A percentile compares a stretch with the other conserved stretches of the same genome.
Evolutionary conservation across 2,329 filamentous ascomycete genomes (phyloP).

Genomic region (Colletotrichum noveboracense): DNA sequence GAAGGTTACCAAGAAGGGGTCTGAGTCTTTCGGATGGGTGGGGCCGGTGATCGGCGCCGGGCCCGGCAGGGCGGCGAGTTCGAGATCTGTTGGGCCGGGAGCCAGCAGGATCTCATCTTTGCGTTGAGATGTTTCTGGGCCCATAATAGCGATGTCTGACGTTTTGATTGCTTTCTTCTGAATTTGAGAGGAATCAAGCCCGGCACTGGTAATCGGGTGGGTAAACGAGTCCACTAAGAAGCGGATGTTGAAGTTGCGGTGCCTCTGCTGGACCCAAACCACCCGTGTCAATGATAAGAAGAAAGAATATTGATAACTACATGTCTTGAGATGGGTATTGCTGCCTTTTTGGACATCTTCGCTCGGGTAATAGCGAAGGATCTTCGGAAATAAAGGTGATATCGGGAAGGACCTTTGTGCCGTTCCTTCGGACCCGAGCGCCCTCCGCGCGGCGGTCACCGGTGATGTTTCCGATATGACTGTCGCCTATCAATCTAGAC

Average conservation of each 20-base stretch:
- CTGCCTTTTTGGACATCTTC: background rate
- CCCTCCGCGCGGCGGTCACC: background rate
- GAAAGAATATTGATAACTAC: background rate
- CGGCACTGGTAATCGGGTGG: background rate
- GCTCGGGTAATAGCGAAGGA: background rate
- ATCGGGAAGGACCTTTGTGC: background rate
- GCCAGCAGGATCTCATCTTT: background rate
- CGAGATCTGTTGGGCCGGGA: background rate
- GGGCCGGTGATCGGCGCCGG: background rate
- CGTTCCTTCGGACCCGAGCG: background rate
- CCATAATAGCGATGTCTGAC: background rate
- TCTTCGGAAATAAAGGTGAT: background rate
- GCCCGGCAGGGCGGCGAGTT: background rate
- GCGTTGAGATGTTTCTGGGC: fast-evolving
- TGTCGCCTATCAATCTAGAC: background rate
- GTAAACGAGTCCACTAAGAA: background rate
- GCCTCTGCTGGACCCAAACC: background rate
- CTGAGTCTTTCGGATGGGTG: background rate
- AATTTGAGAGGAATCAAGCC: background rate
- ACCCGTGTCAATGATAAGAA: background rate
- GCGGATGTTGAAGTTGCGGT: background rate
- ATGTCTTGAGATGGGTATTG: background rate
- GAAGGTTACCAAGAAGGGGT: slow-evolving; percentile 19
- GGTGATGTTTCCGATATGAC: background rate
- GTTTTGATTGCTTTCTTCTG: background rate